A percentile compares a stretch with the other conserved stretches of the same genome.
phyloP scores from a whole-genome alignment of 1,139 yeast genomes.

The Suhomyces chickasaworum region DNA sequence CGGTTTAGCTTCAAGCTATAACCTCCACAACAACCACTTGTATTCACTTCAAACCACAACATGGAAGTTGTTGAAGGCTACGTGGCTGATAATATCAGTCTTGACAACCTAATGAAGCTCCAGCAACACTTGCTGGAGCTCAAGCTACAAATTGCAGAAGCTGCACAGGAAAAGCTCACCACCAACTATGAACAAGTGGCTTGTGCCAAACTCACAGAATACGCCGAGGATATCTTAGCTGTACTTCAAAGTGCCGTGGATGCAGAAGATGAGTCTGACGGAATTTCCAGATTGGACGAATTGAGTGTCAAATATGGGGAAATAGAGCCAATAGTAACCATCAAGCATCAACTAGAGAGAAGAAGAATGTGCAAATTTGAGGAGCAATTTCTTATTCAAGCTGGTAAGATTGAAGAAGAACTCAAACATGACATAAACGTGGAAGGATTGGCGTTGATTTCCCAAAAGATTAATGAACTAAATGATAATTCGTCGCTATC shows the following conservation, averaged over 20 bases:
- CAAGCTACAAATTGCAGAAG: slow-evolving; percentile 18
- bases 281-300: slow-evolving; percentile 12
- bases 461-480: slow-evolving; percentile 7
- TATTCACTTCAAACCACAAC: not conserved
- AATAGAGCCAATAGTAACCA: slow-evolving; percentile 18
- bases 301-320: slow-evolving; percentile 16
- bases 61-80: slow-evolving; percentile 26
- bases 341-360: slow-evolving; percentile 14
- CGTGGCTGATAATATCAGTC: slow-evolving; percentile 30
- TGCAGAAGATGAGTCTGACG: slow-evolving; percentile 7
- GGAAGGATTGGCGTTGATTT: not conserved
- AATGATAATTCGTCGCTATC: slow-evolving; percentile 5
- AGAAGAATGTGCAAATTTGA: slow-evolving; percentile 1
- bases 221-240: slow-evolving; percentile 7
- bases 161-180: slow-evolving; percentile 12
- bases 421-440: slow-evolving; percentile 1
- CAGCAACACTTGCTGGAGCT: slow-evolving; percentile 10
- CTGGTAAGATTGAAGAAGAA: slow-evolving; percentile 9
- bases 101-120: slow-evolving; percentile 28
- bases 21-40: not conserved
- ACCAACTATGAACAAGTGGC: slow-evolving; percentile 2
- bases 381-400: slow-evolving; percentile 10
- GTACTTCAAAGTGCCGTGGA: slow-evolving; percentile 10
- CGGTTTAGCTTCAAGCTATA: too few relatives aligned
- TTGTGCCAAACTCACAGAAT: not conserved